Conservation (phyloP, 202 grass and related monocot genomes). For the Carex sylvatica region DNA sequence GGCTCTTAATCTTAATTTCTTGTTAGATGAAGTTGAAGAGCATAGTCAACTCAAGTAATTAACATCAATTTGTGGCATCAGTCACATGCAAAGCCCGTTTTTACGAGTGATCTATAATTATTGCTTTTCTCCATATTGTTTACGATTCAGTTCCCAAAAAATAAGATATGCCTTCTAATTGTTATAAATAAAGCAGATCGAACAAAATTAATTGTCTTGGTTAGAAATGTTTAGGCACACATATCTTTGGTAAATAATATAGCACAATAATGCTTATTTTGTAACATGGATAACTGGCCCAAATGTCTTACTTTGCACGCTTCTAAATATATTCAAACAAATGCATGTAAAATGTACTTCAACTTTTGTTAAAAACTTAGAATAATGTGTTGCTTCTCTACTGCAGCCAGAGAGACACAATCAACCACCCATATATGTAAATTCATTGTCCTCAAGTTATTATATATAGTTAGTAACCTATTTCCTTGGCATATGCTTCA, state of each 20-base stretch:
- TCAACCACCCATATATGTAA: neutral
- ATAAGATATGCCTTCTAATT: too few relatives aligned
- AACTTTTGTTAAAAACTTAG: neutral
- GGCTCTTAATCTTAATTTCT: neutral
- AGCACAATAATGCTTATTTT: neutral
- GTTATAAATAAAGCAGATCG: neutral
- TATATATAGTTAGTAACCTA: neutral
- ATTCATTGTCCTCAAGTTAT: neutral
- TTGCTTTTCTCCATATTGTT: neutral
- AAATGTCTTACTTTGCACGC: neutral
- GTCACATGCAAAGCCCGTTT: neutral
- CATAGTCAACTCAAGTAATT: neutral
- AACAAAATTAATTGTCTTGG: neutral
- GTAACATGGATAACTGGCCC: neutral
- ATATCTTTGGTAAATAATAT: neutral
- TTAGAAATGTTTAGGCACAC: neutral
- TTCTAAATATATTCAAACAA: neutral
- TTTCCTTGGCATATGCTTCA: conserved; percentile 5
- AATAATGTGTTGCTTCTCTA: neutral
- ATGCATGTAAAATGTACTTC: neutral
- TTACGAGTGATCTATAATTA: neutral
- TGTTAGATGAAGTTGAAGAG: neutral
- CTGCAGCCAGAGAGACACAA: neutral
- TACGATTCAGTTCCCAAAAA: too few relatives aligned
- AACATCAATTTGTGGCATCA: neutral